Evolutionary conservation across 2,329 filamentous ascomycete species (phyloP).

Genomic region (Lomentospora prolificans): DNA sequence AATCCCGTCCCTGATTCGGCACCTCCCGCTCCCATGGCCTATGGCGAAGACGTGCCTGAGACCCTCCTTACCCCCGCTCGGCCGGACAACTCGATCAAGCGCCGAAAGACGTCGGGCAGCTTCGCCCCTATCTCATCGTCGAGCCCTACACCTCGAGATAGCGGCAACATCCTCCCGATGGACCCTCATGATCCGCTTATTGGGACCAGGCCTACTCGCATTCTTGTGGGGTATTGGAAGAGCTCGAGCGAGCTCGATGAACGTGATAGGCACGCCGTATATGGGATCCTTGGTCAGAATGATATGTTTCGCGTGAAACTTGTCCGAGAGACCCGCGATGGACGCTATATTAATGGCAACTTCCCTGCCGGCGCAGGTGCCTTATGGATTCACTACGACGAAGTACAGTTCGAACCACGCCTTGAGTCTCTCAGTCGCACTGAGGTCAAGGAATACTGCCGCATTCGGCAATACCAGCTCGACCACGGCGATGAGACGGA

Average conservation of each 20-base stretch:
- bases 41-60: conserved; percentile 39
- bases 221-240: conserved; percentile 50
- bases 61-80: conserved; percentile 22
- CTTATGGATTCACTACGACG: conserved; percentile 53
- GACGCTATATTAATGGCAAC: conserved; percentile 47
- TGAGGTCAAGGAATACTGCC: conserved; percentile 55
- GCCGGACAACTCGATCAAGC: conserved; percentile 31
- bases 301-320: conserved; percentile 58
- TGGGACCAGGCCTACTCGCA: conserved; percentile 45
- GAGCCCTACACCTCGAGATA: neutral
- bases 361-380: conserved; percentile 51
- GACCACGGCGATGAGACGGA: conserved; percentile 41
- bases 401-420: conserved; percentile 49
- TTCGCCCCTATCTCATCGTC: conserved; percentile 20
- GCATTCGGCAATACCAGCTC: conserved; percentile 49
- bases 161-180: conserved; percentile 7
- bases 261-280: conserved; percentile 50
- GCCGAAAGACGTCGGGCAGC: conserved; percentile 32
- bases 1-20: conserved; percentile 34
- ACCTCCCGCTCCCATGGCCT: conserved; percentile 36
- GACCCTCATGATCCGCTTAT: conserved; percentile 30
- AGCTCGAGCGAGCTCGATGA: conserved; percentile 37
- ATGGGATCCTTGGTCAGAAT: conserved; percentile 51
- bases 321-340: conserved; percentile 49
- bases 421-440: conserved; percentile 38